These are phyloP conservation scores for Wickerhamomyces chaumierensis DNA, from an alignment of 805 yeast genomes.

Conservation along the genomic window DNA sequence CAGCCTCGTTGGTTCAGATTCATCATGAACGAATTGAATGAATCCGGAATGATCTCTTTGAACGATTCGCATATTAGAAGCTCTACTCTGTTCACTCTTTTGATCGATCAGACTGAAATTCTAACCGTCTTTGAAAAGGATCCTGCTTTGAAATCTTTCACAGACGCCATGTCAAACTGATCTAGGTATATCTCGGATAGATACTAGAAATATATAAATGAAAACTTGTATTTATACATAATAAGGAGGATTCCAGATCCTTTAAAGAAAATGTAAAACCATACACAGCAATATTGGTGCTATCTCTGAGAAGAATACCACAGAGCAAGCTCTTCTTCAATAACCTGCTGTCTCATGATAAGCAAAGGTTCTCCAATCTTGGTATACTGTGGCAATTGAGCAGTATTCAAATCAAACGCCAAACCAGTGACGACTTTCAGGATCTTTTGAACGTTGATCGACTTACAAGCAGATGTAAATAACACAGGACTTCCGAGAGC, in stretches of 20 bases:
- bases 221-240: too few relatives aligned
- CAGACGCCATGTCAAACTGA: constrained; percentile 3
- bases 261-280: too few relatives aligned
- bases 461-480: constrained; percentile 85
- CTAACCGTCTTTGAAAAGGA: constrained; percentile 50
- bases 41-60: constrained; percentile 63
- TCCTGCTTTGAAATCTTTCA: constrained; percentile 21
- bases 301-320: too few relatives aligned
- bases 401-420: constrained; percentile 66
- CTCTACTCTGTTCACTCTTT: constrained; percentile 48
- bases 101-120: constrained; percentile 63
- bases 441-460: constrained; percentile 87
- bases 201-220: too few relatives aligned
- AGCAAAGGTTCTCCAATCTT: constrained; percentile 88
- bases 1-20: constrained; percentile 50
- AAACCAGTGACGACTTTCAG: constrained; percentile 85
- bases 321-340: too few relatives aligned
- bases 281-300: too few relatives aligned
- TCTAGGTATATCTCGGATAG: too few relatives aligned
- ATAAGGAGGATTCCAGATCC: too few relatives aligned
- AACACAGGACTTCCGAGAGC: constrained; percentile 81
- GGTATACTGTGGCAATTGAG: constrained; percentile 66
- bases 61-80: constrained; percentile 61
- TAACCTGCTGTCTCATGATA: too few relatives aligned
- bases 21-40: constrained; percentile 59